phyloP scores from a whole-genome alignment of 257 asterid species.

The Solanum sejunctum region DNA sequence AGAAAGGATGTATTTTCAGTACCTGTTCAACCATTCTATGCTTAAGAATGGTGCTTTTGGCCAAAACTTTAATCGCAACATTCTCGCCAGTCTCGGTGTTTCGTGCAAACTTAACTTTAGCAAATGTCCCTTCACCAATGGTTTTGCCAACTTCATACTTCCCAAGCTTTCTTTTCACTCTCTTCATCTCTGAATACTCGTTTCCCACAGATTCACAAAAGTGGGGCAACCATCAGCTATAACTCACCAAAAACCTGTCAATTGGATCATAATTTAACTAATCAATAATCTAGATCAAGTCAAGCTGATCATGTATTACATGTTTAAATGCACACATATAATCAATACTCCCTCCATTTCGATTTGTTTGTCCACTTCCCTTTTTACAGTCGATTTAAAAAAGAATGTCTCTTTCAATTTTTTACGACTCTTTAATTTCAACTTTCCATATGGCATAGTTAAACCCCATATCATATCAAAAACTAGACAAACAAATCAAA shows the following conservation, averaged over 20 bases:
- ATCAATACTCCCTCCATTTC: background rate
- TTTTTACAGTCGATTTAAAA: background rate
- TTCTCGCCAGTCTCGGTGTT: constrained; percentile 56
- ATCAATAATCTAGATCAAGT: background rate
- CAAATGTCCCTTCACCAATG: constrained; percentile 85
- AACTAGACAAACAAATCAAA: background rate
- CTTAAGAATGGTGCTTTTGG: constrained; percentile 78
- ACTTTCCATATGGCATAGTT: too few species aligned
- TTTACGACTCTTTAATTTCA: too few species aligned
- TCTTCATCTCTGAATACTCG: constrained; percentile 37
- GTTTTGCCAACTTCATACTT: constrained; percentile 88
- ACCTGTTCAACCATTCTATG: constrained; percentile 95
- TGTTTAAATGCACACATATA: background rate
- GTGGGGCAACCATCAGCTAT: background rate
- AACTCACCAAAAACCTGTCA: background rate
- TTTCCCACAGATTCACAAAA: constrained; percentile 1
- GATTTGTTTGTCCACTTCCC: background rate
- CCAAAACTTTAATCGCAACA: constrained; percentile 84
- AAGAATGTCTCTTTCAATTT: background rate
- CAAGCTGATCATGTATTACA: background rate
- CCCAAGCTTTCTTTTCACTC: constrained; percentile 55
- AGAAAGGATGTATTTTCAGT: background rate
- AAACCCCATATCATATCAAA: too few species aligned
- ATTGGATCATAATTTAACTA: background rate
- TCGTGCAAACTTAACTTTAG: constrained; percentile 85